phyloP scores from a whole-genome alignment of 2,329 filamentous ascomycete species.

The Colletotrichum sp. region DNA sequence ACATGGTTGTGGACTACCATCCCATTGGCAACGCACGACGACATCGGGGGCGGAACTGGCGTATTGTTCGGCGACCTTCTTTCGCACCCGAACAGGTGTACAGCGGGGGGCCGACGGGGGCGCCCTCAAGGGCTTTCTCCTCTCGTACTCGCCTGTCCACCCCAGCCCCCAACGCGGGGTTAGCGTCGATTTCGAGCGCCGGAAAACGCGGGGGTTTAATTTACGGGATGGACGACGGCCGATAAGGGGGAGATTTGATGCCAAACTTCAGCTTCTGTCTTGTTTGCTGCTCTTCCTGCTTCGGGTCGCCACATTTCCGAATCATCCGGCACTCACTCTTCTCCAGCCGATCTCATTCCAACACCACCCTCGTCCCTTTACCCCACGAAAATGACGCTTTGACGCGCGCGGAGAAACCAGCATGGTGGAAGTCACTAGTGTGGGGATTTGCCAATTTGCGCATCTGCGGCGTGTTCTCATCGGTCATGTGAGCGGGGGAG shows the following conservation, averaged over 20 bases:
- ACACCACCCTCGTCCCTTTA: not conserved
- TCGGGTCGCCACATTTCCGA: not conserved
- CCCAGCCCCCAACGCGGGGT: slow-evolving; percentile 9
- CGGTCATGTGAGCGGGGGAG: slow-evolving; percentile 9
- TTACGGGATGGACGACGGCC: not conserved
- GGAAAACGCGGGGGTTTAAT: slow-evolving; percentile 9
- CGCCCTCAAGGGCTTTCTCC: not conserved
- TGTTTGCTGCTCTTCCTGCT: not conserved
- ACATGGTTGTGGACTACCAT: not conserved
- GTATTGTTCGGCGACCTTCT: not conserved
- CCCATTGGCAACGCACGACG: not conserved
- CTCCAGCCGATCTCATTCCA: not conserved
- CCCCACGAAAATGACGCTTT: not conserved
- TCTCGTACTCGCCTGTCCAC: slow-evolving; percentile 11
- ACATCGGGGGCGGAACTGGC: not conserved
- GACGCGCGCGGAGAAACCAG: not conserved
- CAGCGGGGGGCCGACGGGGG: not conserved
- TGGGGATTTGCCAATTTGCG: not conserved
- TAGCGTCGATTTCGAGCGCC: slow-evolving; percentile 13
- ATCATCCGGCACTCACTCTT: not conserved
- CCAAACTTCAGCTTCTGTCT: not conserved
- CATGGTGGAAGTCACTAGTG: not conserved
- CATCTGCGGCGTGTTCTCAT: not conserved
- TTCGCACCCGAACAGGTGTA: not conserved
- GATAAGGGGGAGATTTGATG: not conserved